Conservation (phyloP, 331 rosid genomes). For the Dryas integrifolia region DNA sequence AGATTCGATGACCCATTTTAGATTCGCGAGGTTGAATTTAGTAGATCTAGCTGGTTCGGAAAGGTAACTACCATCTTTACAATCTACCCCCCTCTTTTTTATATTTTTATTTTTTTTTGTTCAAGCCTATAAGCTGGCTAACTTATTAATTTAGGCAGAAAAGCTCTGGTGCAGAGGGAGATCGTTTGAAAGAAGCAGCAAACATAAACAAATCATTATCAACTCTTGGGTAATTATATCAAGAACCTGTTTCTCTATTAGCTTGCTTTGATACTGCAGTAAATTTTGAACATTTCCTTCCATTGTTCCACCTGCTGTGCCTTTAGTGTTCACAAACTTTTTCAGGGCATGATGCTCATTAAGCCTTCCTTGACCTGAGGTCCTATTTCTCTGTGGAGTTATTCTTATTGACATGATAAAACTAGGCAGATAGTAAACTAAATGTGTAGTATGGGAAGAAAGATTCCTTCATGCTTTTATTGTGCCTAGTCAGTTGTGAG, state of each 20-base stretch:
- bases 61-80: slow-evolving; percentile 48
- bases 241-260: slow-evolving; percentile 25
- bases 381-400: background rate
- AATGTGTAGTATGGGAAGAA: background rate
- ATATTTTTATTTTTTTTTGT: slow-evolving; percentile 12
- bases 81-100: background rate
- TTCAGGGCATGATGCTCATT: slow-evolving; percentile 3
- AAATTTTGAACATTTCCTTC: background rate
- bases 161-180: slow-evolving; percentile 94
- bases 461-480: background rate
- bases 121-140: slow-evolving; percentile 14
- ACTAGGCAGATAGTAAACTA: background rate
- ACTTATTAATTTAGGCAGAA: slow-evolving; percentile 66
- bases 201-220: slow-evolving; percentile 93
- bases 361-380: background rate
- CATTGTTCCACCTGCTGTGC: background rate
- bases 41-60: slow-evolving; percentile 98
- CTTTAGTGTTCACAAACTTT: background rate
- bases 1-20: slow-evolving; percentile 77
- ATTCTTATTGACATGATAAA: background rate
- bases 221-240: slow-evolving; percentile 72
- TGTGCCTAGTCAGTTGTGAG: background rate
- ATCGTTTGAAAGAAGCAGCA: slow-evolving; percentile 90
- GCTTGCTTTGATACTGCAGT: background rate
- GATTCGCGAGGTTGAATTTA: slow-evolving; percentile 91